Evolutionary conservation across 1,284 basidiomycete species (phyloP), one percentile per base, ranked within the genome.

Genomic region (Pisolithus thermaeus): DNA sequence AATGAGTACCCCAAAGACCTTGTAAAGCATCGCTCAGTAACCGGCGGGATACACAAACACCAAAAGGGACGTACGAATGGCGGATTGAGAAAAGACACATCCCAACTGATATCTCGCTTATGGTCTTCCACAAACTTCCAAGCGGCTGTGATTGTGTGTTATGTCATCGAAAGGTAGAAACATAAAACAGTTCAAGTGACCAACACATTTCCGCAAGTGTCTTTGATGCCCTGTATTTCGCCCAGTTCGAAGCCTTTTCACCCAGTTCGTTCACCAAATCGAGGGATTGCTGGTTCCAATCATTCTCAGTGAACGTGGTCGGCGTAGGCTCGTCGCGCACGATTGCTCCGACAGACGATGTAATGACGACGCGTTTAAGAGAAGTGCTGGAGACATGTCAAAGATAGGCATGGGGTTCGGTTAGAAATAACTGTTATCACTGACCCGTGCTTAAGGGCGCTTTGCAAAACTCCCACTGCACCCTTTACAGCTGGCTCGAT

Each of bases 251-350:
- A 1, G 81, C 77, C 14, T 74, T 73, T 53, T 76, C 68, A 58
- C 77, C 71, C 11, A 83, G 73, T 55, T 76, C 67, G 59, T 78
- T 73, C n/a, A 84, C 72, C 44, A 76, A 69, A 22, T 73, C 63
- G n/a, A 79, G 65, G 3, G 78, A 73, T 38, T 73, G 70, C 7
- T 78, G 64, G 70, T 91, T 88, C 88, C 88, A 92, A 63, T 87
- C 77, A 1, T 60, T 55, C 55, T 80, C 78, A 36, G 65, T 70
- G 56, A 71, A 74, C 2, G 60, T 60, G 1, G 48, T 51, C 0
- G 66, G 66, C 1, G 61, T 54, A 5, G 58, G 45, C 3, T 40
- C 45, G 2, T 62, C 56, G 9, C 71, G 67, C 38, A 78, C 55
- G 52, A 85, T 66, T 3, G 82, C 67, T 0, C 78, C 80, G 41